Percentiles rank a stretch among this genome's conserved stretches.
Conservation (phyloP, 768 basidiomycete genomes). For the Suillus hirtellus region DNA sequence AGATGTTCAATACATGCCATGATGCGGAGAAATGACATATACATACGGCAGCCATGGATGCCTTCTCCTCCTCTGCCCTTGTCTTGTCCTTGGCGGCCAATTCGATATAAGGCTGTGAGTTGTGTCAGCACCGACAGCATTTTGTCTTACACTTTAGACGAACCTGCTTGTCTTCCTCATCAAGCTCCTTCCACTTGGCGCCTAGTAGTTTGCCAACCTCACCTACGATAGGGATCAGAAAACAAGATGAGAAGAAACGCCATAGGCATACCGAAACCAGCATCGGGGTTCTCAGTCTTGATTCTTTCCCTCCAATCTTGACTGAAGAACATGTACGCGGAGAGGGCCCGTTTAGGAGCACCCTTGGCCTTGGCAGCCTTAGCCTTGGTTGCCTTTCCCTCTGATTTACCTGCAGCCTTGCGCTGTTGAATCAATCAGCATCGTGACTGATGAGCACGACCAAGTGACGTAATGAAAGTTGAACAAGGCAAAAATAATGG, state of each 20-base stretch:
- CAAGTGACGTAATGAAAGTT: neutral
- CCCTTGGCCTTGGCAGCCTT: constrained; percentile 75
- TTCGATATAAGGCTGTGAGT: constrained; percentile 78
- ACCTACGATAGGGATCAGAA: constrained; percentile 43
- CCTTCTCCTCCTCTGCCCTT: constrained; percentile 83
- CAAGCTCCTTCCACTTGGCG: constrained; percentile 95
- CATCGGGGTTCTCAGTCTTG: constrained; percentile 95
- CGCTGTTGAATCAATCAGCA: constrained; percentile 44
- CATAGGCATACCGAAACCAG: constrained; percentile 71
- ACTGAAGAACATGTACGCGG: constrained; percentile 99
- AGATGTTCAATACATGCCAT: neutral
- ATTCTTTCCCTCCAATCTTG: constrained; percentile 95
- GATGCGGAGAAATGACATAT: neutral
- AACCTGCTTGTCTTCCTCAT: constrained; percentile 90
- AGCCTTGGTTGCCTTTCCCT: constrained; percentile 46
- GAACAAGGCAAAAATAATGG: neutral
- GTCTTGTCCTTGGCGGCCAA: constrained; percentile 86
- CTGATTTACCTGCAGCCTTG: constrained; percentile 75
- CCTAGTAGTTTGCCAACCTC: constrained; percentile 95
- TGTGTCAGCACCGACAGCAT: constrained; percentile 9
- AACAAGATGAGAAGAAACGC: constrained; percentile 1
- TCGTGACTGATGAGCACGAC: constrained; percentile 7
- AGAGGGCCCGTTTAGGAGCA: constrained; percentile 84
- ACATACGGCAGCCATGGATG: constrained; percentile 41
- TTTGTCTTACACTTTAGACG: constrained; percentile 16